Percentiles rank a stretch among this genome's conserved stretches.
Conservation (phyloP, 2,329 filamentous ascomycete species). For the Talaromyces atroroseus region DNA sequence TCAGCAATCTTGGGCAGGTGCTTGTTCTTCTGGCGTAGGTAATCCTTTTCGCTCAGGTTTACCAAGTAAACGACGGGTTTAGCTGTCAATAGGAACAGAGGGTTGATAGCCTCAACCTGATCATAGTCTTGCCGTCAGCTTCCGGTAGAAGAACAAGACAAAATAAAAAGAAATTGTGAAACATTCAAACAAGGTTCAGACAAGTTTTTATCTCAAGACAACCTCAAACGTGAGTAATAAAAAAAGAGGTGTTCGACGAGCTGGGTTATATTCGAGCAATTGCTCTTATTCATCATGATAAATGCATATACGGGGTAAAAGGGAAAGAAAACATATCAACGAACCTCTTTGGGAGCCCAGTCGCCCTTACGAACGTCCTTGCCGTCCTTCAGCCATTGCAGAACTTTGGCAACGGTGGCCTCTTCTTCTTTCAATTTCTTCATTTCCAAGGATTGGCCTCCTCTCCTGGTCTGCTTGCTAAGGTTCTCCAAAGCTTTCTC, state of each 20-base stretch:
- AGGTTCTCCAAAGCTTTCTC: conserved; percentile 91
- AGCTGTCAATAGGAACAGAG: conserved; percentile 86
- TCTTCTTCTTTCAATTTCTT: conserved; percentile 96
- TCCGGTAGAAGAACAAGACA: conserved; percentile 6
- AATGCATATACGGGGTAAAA: conserved; percentile 38
- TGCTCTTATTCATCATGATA: conserved; percentile 98
- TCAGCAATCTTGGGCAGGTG: conserved; percentile 86
- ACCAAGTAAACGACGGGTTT: conserved; percentile 97
- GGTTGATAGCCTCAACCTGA: conserved; percentile 96
- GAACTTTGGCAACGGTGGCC: conserved; percentile 84
- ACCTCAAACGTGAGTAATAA: conserved; percentile 63
- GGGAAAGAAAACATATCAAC: conserved; percentile 18
- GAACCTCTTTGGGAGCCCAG: conserved; percentile 93
- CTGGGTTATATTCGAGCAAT: conserved; percentile 96
- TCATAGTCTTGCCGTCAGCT: conserved; percentile 19
- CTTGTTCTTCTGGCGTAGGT: conserved; percentile 99
- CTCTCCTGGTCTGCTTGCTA: conserved; percentile 89
- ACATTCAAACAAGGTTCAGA: conserved; percentile 47
- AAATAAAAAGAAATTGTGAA: neutral
- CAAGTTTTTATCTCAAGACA: conserved; percentile 79
- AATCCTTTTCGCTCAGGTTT: conserved; percentile 96
- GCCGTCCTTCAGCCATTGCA: conserved; percentile 75
- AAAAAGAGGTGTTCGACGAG: conserved; percentile 89
- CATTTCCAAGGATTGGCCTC: conserved; percentile 92
- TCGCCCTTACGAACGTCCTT: conserved; percentile 89